phyloP scores from a whole-genome alignment of 2,329 filamentous ascomycete species.

The Colletotrichum gloeosporioides region DNA sequence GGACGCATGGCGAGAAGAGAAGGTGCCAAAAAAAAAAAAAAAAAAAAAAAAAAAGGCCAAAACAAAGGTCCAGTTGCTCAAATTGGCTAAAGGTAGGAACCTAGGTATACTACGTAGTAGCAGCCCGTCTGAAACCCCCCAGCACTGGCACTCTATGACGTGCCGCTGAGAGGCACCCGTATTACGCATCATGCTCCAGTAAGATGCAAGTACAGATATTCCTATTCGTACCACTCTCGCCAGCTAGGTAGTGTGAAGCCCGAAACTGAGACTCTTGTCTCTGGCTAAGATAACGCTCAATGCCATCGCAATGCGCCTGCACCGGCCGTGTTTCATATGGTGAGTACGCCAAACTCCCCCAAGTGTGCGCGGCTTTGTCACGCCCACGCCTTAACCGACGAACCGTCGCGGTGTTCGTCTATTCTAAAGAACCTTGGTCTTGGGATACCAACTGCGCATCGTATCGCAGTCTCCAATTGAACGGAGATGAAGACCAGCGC shows the following conservation, averaged over 20 bases:
- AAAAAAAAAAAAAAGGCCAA: background rate
- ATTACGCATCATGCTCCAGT: background rate
- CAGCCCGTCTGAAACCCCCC: slow-evolving; percentile 10
- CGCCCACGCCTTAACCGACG: background rate
- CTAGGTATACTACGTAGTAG: background rate
- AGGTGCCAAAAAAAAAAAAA: background rate
- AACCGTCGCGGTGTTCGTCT: background rate
- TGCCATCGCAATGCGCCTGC: background rate
- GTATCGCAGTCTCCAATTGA: background rate
- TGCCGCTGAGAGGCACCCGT: background rate
- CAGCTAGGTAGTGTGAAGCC: background rate
- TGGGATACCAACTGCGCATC: background rate
- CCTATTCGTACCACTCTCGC: background rate
- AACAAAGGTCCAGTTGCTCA: background rate
- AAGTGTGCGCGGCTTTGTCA: background rate
- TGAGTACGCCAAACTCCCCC: background rate
- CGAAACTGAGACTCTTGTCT: background rate
- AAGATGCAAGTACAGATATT: background rate
- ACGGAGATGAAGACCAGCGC: background rate
- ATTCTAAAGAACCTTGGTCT: background rate
- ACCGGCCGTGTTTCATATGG: background rate
- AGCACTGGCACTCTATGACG: slow-evolving; percentile 14
- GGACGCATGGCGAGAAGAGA: background rate
- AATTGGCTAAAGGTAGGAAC: background rate
- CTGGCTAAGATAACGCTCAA: background rate